Percentiles rank a stretch among this genome's conserved stretches.
Conservation (phyloP, 805 yeast genomes). For the Kluyveromyces nonfermentans region DNA sequence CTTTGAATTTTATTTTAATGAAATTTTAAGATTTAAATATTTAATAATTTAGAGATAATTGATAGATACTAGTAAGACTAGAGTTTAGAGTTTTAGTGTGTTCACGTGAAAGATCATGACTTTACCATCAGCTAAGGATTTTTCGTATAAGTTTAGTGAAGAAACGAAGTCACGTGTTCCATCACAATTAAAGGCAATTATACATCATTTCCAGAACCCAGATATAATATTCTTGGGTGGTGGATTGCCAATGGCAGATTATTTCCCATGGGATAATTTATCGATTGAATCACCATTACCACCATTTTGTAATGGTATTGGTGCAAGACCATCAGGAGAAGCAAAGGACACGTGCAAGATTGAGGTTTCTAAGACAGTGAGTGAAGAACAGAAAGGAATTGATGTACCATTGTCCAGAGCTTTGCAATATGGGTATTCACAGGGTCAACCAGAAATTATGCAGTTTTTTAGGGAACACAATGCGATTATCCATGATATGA, state of each 20-base stretch:
- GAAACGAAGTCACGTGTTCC: slow-evolving; percentile 71
- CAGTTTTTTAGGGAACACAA: slow-evolving; percentile 72
- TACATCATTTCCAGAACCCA: slow-evolving; percentile 66
- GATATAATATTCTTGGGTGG: slow-evolving; percentile 86
- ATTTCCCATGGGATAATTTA: slow-evolving; percentile 84
- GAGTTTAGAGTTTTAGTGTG: not conserved
- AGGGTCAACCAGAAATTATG: slow-evolving; percentile 67
- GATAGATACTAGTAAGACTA: not conserved
- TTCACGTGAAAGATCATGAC: slow-evolving; percentile 13
- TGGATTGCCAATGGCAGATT: slow-evolving; percentile 84
- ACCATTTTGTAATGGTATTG: slow-evolving; percentile 73
- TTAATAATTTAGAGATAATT: too few relatives aligned
- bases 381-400: slow-evolving; percentile 36
- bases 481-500: slow-evolving; percentile 34
- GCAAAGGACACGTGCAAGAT: slow-evolving; percentile 21
- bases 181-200: slow-evolving; percentile 77
- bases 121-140: slow-evolving; percentile 51
- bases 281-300: slow-evolving; percentile 65
- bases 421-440: slow-evolving; percentile 85
- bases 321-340: slow-evolving; percentile 40
- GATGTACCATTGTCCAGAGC: slow-evolving; percentile 74
- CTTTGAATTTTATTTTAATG: too few relatives aligned
- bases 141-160: slow-evolving; percentile 61
- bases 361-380: slow-evolving; percentile 26
- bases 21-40: too few relatives aligned